A percentile compares a stretch with the other conserved stretches of the same genome.
phyloP scores from a whole-genome alignment of 768 basidiomycete genomes.

The Obba rivulosa region DNA sequence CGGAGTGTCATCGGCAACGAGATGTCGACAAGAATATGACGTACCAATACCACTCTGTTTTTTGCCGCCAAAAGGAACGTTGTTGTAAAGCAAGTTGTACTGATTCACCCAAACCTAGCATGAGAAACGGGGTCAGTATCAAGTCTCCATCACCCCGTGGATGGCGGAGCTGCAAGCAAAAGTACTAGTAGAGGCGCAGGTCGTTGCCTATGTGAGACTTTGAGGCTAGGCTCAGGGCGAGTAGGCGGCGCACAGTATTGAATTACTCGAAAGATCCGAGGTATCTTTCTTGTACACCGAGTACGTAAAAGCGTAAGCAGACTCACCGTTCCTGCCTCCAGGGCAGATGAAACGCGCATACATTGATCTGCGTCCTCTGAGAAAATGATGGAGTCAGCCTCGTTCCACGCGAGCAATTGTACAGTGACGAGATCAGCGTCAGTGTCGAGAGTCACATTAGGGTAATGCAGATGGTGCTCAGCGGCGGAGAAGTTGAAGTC shows the following conservation, averaged over 20 bases:
- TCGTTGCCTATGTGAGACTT: neutral
- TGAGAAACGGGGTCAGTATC: too few relatives aligned
- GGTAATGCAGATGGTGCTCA: too few relatives aligned
- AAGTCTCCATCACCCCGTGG: too few relatives aligned
- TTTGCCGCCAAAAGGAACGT: conserved; percentile 94
- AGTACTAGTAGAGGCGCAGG: neutral
- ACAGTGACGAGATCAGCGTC: too few relatives aligned
- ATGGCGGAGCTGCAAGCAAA: too few relatives aligned
- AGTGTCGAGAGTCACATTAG: too few relatives aligned
- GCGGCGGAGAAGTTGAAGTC: too few relatives aligned
- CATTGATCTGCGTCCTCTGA: conserved; percentile 80
- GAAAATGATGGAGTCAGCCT: conserved; percentile 8
- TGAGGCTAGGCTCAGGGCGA: neutral
- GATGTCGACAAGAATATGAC: conserved; percentile 14
- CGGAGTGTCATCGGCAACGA: neutral
- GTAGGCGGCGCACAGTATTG: neutral
- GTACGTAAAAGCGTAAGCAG: neutral
- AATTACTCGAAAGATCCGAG: too few relatives aligned
- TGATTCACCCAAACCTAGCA: conserved; percentile 87
- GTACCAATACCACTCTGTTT: conserved; percentile 85
- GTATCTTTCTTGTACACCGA: too few relatives aligned
- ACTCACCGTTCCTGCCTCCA: conserved; percentile 86
- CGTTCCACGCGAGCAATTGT: too few relatives aligned
- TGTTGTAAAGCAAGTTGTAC: conserved; percentile 77
- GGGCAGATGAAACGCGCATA: conserved; percentile 78